These are phyloP conservation scores for Penicillium sumatraense DNA, from an alignment of 2,329 filamentous ascomycete species.

Conservation along the genomic window DNA sequence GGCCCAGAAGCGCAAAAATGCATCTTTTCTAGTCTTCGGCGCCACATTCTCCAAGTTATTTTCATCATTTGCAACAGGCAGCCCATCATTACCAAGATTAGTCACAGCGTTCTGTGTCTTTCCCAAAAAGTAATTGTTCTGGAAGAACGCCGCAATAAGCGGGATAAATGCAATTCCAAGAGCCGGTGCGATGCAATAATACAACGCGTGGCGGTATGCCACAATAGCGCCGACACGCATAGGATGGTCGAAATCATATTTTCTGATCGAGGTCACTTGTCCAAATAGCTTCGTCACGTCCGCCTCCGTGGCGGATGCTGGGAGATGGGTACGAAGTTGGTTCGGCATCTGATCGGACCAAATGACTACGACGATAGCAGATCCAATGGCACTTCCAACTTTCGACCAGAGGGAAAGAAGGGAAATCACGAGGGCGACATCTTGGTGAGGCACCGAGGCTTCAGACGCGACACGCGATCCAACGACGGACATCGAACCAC, in stretches of 20 bases:
- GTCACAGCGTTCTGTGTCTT: slow-evolving; percentile 11
- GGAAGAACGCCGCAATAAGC: slow-evolving; percentile 1
- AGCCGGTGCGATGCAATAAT: neutral
- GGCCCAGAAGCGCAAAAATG: neutral
- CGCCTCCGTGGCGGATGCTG: neutral
- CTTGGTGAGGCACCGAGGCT: neutral
- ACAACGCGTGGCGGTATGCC: neutral
- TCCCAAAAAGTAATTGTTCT: slow-evolving; percentile 9
- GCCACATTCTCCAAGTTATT: neutral
- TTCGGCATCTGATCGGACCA: neutral
- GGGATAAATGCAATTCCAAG: neutral
- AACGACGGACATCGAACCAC: slow-evolving; percentile 4
- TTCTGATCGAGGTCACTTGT: neutral
- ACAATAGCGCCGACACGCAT: neutral
- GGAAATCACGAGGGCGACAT: slow-evolving; percentile 1
- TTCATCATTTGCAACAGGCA: neutral
- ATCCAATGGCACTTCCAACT: neutral
- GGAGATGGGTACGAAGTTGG: neutral
- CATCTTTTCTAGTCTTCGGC: neutral
- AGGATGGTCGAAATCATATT: neutral
- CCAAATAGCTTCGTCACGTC: neutral
- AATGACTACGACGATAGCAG: neutral
- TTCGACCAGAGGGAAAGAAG: neutral
- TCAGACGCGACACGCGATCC: slow-evolving; percentile 1
- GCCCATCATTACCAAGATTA: slow-evolving; percentile 12